Evolutionary conservation across 768 basidiomycete species (phyloP).

Genomic region (Termitomyces eurrhizus): DNA sequence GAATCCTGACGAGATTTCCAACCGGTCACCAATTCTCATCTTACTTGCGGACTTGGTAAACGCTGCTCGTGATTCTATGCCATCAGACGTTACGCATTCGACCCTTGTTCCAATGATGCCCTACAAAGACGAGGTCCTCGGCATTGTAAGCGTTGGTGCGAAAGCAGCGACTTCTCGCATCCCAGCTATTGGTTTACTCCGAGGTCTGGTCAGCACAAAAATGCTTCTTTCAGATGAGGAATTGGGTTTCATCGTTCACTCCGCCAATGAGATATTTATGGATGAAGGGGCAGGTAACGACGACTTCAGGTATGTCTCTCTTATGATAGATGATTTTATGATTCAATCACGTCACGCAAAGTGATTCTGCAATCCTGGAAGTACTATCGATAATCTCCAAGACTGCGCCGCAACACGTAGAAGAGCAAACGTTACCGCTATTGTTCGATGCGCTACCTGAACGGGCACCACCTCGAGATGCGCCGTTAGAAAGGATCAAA

Average conservation of each 20-base stretch:
- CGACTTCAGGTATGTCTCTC: constrained; percentile 44
- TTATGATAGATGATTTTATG: not conserved
- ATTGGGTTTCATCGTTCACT: constrained; percentile 73
- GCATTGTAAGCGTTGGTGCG: constrained; percentile 56
- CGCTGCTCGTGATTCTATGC: constrained; percentile 43
- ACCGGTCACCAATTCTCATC: constrained; percentile 61
- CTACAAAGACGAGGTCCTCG: constrained; percentile 76
- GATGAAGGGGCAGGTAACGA: constrained; percentile 46
- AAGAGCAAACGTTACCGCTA: constrained; percentile 72
- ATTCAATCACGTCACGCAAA: constrained; percentile 23
- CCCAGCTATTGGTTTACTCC: constrained; percentile 63
- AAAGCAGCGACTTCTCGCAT: constrained; percentile 46
- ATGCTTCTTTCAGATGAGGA: constrained; percentile 68
- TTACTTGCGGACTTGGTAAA: constrained; percentile 64
- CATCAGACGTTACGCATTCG: constrained; percentile 16
- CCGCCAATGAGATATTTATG: constrained; percentile 65
- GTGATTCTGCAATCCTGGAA: constrained; percentile 50
- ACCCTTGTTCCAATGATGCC: constrained; percentile 38
- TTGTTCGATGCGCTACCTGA: constrained; percentile 78
- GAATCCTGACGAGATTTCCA: constrained; percentile 63
- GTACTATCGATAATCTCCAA: constrained; percentile 61
- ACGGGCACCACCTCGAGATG: constrained; percentile 50
- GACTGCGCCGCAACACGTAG: constrained; percentile 59
- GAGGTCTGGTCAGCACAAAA: constrained; percentile 60
- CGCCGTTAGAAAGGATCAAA: constrained; percentile 49